phyloP scores from a whole-genome alignment of 1,284 basidiomycete species.

The Sphaerobolus stellatus region DNA sequence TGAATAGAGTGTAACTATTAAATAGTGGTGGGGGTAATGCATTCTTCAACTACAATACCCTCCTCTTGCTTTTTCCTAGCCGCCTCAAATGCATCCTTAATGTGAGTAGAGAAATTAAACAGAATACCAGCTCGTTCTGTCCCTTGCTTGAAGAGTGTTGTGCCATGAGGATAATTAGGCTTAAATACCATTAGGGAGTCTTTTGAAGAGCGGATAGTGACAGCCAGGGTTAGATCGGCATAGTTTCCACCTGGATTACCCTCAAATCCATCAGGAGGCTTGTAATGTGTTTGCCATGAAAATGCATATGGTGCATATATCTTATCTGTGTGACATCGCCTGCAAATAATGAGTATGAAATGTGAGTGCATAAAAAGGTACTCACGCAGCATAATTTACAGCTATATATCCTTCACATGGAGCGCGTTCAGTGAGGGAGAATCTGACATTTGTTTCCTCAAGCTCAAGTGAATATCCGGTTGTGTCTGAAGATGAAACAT shows the following conservation, averaged over 20 bases:
- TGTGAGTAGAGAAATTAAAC: background rate
- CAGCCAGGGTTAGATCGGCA: background rate
- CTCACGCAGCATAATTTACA: background rate
- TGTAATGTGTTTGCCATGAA: background rate
- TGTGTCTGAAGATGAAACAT: background rate
- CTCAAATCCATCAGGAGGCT: background rate
- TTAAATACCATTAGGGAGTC: background rate
- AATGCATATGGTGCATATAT: background rate
- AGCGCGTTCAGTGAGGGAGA: background rate
- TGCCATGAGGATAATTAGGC: background rate
- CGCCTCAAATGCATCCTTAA: background rate
- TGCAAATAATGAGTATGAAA: background rate
- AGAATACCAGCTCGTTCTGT: background rate
- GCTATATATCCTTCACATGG: background rate
- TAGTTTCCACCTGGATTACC: background rate
- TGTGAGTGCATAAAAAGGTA: background rate
- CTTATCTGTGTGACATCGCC: background rate
- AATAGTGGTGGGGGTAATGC: too few species aligned
- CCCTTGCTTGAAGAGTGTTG: background rate
- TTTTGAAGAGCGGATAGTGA: background rate
- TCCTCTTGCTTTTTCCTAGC: too few species aligned
- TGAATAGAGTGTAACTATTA: too few species aligned
- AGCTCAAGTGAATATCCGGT: background rate
- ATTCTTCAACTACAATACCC: too few species aligned
- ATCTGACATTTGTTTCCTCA: background rate